phyloP scores from a whole-genome alignment of 2,329 filamentous ascomycete genomes.

The Fusarium bulbicola region DNA sequence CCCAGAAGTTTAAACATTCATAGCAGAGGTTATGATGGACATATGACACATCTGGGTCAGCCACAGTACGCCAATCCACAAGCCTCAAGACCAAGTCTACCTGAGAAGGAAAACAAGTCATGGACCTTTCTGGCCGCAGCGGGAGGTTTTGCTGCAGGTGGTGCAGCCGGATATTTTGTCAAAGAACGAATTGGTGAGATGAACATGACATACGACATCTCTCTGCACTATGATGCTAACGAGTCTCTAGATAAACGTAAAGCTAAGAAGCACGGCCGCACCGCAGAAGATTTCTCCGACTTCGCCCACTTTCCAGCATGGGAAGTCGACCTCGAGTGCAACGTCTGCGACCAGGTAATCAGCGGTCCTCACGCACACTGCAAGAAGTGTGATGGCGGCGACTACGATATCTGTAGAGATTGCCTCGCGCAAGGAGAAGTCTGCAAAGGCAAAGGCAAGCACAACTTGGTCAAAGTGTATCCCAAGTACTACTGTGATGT shows the following conservation, averaged over 20 bases:
- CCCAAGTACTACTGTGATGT: constrained; percentile 21
- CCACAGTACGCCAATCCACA: neutral
- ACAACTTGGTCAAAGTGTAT: constrained; percentile 28
- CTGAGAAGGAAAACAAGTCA: neutral
- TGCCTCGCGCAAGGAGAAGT: constrained; percentile 18
- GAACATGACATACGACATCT: accelerated
- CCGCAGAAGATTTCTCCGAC: constrained; percentile 9
- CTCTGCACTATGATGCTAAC: too few relatives aligned
- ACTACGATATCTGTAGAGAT: constrained; percentile 25
- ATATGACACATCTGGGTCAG: neutral
- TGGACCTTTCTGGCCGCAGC: constrained; percentile 8
- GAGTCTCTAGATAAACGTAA: too few relatives aligned
- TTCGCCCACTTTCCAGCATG: constrained; percentile 22
- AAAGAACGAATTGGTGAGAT: constrained; percentile 27
- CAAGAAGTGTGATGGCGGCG: constrained; percentile 24
- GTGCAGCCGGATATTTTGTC: constrained; percentile 27
- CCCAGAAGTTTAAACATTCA: neutral
- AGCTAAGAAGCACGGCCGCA: constrained; percentile 24
- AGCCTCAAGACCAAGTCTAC: neutral
- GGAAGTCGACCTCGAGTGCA: neutral
- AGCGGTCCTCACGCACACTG: constrained; percentile 30
- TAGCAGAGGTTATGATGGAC: neutral
- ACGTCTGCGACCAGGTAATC: constrained; percentile 21
- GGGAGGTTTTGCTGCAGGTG: constrained; percentile 25
- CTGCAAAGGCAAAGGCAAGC: constrained; percentile 19